Conservation (phyloP, 768 basidiomycete species). For the Termitomyces sp. region DNA sequence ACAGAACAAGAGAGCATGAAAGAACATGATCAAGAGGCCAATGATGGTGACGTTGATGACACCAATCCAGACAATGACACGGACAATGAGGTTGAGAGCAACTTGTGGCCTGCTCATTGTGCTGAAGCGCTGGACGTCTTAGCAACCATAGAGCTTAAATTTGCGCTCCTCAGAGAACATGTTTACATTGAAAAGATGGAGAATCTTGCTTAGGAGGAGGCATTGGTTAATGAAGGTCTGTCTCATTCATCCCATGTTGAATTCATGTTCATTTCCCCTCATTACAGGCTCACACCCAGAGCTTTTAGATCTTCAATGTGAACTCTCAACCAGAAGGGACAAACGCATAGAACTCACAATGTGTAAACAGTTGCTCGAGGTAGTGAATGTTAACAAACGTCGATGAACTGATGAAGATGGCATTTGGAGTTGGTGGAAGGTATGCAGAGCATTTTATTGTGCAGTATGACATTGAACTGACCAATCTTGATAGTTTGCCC, state of each 20-base stretch:
- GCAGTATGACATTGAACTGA: conserved; percentile 1
- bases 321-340: conserved; percentile 75
- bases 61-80: conserved; percentile 40
- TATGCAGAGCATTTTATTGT: conserved; percentile 28
- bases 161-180: conserved; percentile 81
- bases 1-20: conserved; percentile 25
- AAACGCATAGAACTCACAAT: conserved; percentile 79
- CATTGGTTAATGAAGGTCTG: conserved; percentile 74
- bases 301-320: conserved; percentile 74
- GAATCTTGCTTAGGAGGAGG: conserved; percentile 83
- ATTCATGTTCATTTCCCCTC: conserved; percentile 5
- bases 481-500: conserved; percentile 49
- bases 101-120: conserved; percentile 78
- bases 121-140: conserved; percentile 88
- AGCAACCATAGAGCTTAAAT: conserved; percentile 89
- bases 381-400: conserved; percentile 59
- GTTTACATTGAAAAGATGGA: conserved; percentile 96
- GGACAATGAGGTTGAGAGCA: conserved; percentile 54
- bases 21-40: conserved; percentile 29
- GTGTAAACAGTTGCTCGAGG: conserved; percentile 68
- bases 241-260: conserved; percentile 13
- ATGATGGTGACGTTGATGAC: conserved; percentile 34
- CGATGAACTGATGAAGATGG: conserved; percentile 69
- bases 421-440: conserved; percentile 93
- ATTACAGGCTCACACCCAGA: conserved; percentile 80